Conservation (phyloP, 495 filamentous ascomycete genomes). For the Neurospora discreta region DNA sequence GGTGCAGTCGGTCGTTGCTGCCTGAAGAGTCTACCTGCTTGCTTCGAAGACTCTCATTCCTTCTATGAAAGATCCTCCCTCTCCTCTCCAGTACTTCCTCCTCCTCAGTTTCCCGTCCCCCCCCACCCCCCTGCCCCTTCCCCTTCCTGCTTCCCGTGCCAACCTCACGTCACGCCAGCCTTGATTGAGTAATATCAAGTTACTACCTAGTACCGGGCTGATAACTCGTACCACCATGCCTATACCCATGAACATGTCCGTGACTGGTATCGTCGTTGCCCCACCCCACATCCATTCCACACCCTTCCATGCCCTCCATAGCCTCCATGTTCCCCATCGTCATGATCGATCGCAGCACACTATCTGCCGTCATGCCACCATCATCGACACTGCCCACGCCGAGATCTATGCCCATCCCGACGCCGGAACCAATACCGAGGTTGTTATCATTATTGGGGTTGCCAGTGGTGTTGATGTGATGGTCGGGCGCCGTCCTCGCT, state of each 20-base stretch:
- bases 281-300: neutral
- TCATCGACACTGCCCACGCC: neutral
- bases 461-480: too few species aligned
- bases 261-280: neutral
- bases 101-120: neutral
- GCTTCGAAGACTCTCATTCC: neutral
- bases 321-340: constrained; percentile 33
- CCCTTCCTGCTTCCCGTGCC: neutral
- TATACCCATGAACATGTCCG: neutral
- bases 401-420: constrained; percentile 19
- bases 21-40: neutral
- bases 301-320: constrained; percentile 17
- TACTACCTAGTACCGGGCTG: neutral
- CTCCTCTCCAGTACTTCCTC: too few species aligned
- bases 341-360: constrained; percentile 39
- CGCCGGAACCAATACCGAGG: neutral
- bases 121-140: neutral
- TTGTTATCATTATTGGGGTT: too few species aligned
- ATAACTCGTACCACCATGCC: neutral
- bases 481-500: neutral
- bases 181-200: too few species aligned
- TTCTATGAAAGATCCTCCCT: neutral
- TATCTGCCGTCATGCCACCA: constrained; percentile 38
- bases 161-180: neutral
- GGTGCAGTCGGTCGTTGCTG: neutral